phyloP scores from a whole-genome alignment of 2,329 filamentous ascomycete species.

The Aureobasidium sp. region DNA sequence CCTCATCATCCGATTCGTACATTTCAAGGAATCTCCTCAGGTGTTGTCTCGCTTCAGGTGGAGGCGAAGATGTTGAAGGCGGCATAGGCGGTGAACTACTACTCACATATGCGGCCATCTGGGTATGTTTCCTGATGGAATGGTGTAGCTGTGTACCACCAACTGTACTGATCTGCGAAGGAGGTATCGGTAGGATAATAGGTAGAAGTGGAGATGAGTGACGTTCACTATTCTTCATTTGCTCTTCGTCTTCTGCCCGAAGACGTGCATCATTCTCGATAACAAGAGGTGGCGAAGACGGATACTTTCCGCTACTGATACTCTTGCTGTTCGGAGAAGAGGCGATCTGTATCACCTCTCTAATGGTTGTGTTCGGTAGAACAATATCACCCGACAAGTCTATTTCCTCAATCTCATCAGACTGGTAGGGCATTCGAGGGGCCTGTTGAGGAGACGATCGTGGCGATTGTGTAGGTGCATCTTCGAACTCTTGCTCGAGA shows the following conservation, averaged over 20 bases:
- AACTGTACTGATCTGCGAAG: constrained; percentile 12
- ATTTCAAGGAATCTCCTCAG: not conserved
- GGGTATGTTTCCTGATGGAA: not conserved
- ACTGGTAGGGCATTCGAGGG: not conserved
- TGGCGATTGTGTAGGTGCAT: constrained; percentile 2
- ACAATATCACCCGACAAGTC: constrained; percentile 8
- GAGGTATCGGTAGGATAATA: constrained; percentile 4
- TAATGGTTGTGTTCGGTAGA: not conserved
- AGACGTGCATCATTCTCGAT: not conserved
- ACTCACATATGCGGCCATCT: not conserved
- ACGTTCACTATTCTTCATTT: not conserved
- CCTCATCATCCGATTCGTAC: constrained; percentile 1
- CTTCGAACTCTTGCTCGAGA: not conserved
- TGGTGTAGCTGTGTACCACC: constrained; percentile 4
- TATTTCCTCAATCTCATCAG: constrained; percentile 8
- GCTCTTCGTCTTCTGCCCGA: not conserved
- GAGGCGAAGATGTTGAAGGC: not conserved
- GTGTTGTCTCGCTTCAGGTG: constrained; percentile 1
- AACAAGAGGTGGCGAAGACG: constrained; percentile 12
- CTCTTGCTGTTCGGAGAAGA: constrained; percentile 13
- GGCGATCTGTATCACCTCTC: constrained; percentile 4
- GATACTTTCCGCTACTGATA: constrained; percentile 14
- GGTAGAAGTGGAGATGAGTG: constrained; percentile 3
- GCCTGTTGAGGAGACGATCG: not conserved
- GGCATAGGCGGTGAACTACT: constrained; percentile 4